Evolutionary conservation across 2,329 filamentous ascomycete genomes (phyloP).

Genomic region (Botrytis fragariae): DNA sequence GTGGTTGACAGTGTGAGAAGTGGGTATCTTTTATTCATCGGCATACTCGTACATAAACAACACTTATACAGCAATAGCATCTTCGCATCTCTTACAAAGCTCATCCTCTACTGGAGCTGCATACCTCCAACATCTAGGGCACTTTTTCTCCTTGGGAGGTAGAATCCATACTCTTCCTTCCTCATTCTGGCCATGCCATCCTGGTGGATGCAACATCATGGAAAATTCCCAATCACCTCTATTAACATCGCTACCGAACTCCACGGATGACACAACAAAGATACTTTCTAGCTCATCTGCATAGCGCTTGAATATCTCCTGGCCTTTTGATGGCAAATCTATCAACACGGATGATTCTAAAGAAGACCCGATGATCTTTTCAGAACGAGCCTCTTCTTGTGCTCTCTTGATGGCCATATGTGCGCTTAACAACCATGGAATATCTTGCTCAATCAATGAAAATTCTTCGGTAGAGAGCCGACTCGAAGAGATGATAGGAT

Average conservation of each 20-base stretch:
- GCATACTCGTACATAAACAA: neutral
- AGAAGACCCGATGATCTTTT: slow-evolving; percentile 75
- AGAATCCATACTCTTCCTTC: slow-evolving; percentile 34
- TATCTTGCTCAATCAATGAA: slow-evolving; percentile 23
- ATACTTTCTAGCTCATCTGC: slow-evolving; percentile 49
- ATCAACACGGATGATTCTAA: slow-evolving; percentile 73
- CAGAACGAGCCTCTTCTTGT: slow-evolving; percentile 68
- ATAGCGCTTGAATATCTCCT: slow-evolving; percentile 34
- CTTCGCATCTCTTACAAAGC: slow-evolving; percentile 72
- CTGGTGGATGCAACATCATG: slow-evolving; percentile 29
- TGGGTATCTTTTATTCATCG: slow-evolving; percentile 7
- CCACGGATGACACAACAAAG: slow-evolving; percentile 68
- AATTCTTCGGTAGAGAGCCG: neutral
- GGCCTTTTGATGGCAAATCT: slow-evolving; percentile 41
- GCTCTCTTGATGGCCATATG: slow-evolving; percentile 69
- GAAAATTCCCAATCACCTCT: slow-evolving; percentile 46
- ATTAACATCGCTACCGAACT: slow-evolving; percentile 46
- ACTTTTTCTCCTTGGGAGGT: slow-evolving; percentile 63
- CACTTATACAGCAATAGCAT: slow-evolving; percentile 30
- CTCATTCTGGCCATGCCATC: slow-evolving; percentile 13
- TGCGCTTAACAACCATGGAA: slow-evolving; percentile 35
- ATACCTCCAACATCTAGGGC: slow-evolving; percentile 86
- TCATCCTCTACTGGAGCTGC: slow-evolving; percentile 62
- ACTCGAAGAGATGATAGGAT: slow-evolving; percentile 25
- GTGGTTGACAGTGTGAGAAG: neutral